Base-by-base conservation (phyloP, 2,329 filamentous ascomycete genomes). In the Aureobasidium vineae region DNA sequence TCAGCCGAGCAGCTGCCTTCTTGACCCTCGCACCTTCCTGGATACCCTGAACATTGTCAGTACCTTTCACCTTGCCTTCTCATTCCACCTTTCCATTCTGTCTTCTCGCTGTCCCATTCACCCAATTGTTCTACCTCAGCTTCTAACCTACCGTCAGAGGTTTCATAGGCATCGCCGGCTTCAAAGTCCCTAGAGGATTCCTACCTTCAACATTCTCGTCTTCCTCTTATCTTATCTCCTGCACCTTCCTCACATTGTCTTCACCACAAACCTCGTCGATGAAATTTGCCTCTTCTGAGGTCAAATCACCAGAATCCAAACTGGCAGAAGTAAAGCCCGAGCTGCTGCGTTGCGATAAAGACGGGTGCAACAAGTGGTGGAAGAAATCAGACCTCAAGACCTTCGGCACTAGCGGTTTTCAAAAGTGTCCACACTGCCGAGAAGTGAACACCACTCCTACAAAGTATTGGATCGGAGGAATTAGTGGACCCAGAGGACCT, bases 341-440 rank as follows among this genome's bases (percentile, higher is more conserved):
- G 3, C 33, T 60, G 7, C 38, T 28, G 13, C 56, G 41, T 11
- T 60, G 56, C 40, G 41, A 60, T 2, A 8, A 16, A 26, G 40
- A 45, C 26, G 56, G 26, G 7, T 60, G 56, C 40, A 45, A 47
- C 28, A 43, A 10, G 38, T 60, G 56, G 56, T 60, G 56, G 56
- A 16, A 10, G 5, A 60, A 40, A 11, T 13, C 40, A 8, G 38
- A 28, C 33, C 31, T 43, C 38, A 28, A 45, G 8, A 16, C 4
- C 5, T 0, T 23, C 8, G 40, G 23, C 23, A 43, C 11, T 19
- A 7, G n/a, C 41, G 16, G 2, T 19, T 60, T 38, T 26, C 28
- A 13, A 5, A 43, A 19, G 40, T 60, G 56, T 16, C 56, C 56
- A 8, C 41, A 60, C 26, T 60, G 56, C 16, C 38, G 56, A 3